Percentiles rank a stretch among this genome's conserved stretches.
Conservation (phyloP, 2,329 filamentous ascomycete species). For the Neonectria punicea region DNA sequence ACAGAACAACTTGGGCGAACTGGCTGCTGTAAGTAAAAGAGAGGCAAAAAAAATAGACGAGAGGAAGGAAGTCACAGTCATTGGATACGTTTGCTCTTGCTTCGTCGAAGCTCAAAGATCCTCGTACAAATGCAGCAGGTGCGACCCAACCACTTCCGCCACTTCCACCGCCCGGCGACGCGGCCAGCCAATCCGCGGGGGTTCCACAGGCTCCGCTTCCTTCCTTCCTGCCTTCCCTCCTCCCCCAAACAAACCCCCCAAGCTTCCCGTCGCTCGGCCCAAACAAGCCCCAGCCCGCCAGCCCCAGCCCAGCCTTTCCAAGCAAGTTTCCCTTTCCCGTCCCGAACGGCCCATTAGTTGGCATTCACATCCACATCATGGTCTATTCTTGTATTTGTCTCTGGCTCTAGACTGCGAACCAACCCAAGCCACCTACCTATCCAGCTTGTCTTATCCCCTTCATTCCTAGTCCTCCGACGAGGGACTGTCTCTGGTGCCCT, state of each 20-base stretch:
- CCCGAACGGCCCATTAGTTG: slow-evolving; percentile 22
- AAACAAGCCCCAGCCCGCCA: slow-evolving; percentile 16
- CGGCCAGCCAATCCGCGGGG: slow-evolving; percentile 11
- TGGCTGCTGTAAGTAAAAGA: not conserved
- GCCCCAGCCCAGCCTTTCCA: slow-evolving; percentile 29
- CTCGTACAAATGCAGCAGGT: not conserved
- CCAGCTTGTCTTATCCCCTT: not conserved
- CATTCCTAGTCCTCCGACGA: not conserved
- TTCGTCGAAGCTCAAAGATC: too few species aligned
- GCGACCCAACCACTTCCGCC: slow-evolving; percentile 15
- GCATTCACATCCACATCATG: slow-evolving; percentile 13
- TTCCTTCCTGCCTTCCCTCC: not conserved
- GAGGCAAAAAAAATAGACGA: not conserved
- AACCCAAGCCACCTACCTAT: not conserved
- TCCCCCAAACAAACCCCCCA: slow-evolving; percentile 6
- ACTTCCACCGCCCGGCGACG: slow-evolving; percentile 1
- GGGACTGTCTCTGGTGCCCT: not conserved
- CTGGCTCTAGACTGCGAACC: not conserved
- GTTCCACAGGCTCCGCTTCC: slow-evolving; percentile 19
- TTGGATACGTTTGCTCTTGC: too few species aligned
- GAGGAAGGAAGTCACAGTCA: too few species aligned
- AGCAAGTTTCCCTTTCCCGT: slow-evolving; percentile 17
- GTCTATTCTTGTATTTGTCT: slow-evolving; percentile 5
- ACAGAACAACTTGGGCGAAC: not conserved
- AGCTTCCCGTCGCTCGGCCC: slow-evolving; percentile 8